phyloP scores from a whole-genome alignment of 352 stramenopile species.

The Globisporangium emineosum region DNA sequence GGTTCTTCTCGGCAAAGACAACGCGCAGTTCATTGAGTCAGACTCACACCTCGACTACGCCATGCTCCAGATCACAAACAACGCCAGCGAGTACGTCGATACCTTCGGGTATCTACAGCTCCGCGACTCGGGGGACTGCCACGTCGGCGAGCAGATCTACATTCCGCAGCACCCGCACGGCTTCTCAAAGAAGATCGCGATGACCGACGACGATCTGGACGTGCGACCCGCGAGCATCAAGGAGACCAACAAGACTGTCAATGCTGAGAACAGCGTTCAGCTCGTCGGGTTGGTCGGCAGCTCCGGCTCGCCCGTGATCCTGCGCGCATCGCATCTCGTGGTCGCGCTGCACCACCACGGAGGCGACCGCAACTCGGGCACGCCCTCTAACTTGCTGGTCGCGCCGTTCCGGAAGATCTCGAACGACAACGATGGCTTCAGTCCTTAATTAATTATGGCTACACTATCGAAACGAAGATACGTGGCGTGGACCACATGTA shows the following conservation, averaged over 20 bases:
- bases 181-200: neutral
- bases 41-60: slow-evolving; percentile 28
- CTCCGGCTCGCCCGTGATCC: neutral
- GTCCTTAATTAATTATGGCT: neutral
- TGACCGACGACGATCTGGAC: neutral
- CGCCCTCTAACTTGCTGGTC: neutral
- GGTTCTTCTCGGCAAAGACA: slow-evolving; percentile 20
- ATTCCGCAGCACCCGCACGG: slow-evolving; percentile 27
- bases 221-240: neutral
- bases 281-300: neutral
- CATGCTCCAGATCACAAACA: slow-evolving; percentile 23
- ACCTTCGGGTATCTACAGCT: slow-evolving; percentile 31
- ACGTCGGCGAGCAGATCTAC: slow-evolving; percentile 30
- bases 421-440: neutral
- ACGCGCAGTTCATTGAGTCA: slow-evolving; percentile 30
- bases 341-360: neutral
- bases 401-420: neutral
- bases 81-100: slow-evolving; percentile 18
- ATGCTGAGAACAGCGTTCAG: neutral
- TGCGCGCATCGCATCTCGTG: neutral
- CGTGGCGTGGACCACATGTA: too few relatives aligned
- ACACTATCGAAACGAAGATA: too few relatives aligned
- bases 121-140: slow-evolving; percentile 13
- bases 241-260: neutral
- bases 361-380: neutral